Conservation (phyloP, 2,329 filamentous ascomycete species). For the Diaporthe sp. region DNA sequence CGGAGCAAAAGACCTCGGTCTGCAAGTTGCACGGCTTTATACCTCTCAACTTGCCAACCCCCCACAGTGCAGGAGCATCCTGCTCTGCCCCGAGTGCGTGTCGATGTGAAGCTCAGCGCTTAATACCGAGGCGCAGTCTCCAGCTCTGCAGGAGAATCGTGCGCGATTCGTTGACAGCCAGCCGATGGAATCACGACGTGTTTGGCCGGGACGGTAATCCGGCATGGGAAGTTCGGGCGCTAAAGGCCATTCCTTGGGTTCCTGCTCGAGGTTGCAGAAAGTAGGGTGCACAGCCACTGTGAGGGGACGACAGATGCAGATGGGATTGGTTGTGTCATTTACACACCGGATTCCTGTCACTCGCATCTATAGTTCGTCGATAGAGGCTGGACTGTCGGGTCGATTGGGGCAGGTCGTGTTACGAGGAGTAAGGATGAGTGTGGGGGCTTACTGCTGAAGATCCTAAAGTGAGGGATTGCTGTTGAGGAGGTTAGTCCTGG, state of each 20-base stretch:
- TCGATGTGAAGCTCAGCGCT: slow-evolving; percentile 5
- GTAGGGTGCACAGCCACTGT: neutral
- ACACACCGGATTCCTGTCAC: neutral
- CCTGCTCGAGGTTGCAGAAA: neutral
- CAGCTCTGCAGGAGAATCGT: neutral
- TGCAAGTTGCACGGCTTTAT: neutral
- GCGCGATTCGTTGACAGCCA: neutral
- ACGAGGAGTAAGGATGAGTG: neutral
- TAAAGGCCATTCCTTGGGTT: neutral
- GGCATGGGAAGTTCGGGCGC: neutral
- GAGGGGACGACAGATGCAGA: neutral
- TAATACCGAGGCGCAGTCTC: neutral
- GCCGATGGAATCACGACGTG: neutral
- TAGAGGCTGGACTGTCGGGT: neutral
- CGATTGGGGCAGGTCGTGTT: neutral
- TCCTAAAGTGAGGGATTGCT: neutral
- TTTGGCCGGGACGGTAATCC: neutral
- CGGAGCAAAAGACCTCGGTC: no score
- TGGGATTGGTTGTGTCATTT: neutral
- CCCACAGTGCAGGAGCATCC: neutral
- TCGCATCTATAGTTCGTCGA: neutral
- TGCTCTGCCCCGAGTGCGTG: neutral
- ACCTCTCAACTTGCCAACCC: neutral
- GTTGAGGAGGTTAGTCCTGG: neutral
- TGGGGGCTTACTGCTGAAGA: neutral